Percentiles rank a stretch among this genome's conserved stretches.
phyloP scores from a whole-genome alignment of 805 yeast genomes.

The Vanderwaltozyma tropicalis region DNA sequence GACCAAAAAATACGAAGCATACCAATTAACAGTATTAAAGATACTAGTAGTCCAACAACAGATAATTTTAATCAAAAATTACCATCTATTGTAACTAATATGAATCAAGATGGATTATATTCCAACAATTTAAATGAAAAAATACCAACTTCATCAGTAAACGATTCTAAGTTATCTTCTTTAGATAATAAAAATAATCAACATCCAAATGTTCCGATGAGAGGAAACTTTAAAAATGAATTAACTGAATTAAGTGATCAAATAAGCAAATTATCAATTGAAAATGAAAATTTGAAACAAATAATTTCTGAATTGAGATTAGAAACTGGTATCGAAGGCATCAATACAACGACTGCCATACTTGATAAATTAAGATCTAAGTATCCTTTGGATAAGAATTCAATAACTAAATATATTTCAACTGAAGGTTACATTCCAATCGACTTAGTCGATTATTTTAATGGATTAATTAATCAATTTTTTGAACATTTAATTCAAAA shows the following conservation, averaged over 20 bases:
- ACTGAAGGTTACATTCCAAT: slow-evolving; percentile 9
- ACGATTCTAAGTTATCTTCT: too few species aligned
- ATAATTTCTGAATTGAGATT: slow-evolving; percentile 38
- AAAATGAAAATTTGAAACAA: slow-evolving; percentile 29
- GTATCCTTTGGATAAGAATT: slow-evolving; percentile 4
- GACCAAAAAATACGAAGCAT: neutral
- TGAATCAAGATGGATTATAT: neutral
- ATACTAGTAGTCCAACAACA: too few species aligned
- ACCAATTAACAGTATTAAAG: neutral
- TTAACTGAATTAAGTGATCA: slow-evolving; percentile 29
- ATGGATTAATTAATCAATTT: slow-evolving; percentile 6
- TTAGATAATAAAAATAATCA: too few species aligned
- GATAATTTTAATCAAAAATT: too few species aligned
- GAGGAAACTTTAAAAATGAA: slow-evolving; percentile 15
- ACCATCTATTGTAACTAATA: too few species aligned
- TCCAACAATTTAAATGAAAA: neutral
- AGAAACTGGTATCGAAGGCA: neutral
- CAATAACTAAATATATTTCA: slow-evolving; percentile 7
- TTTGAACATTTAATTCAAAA: slow-evolving; percentile 6
- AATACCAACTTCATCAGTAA: neutral
- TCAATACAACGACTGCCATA: neutral
- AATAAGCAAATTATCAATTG: slow-evolving; percentile 21
- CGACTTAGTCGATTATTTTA: slow-evolving; percentile 4
- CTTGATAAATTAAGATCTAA: neutral
- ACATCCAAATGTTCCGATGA: too few species aligned